These are phyloP conservation scores for Calocera cornea DNA, from an alignment of 768 basidiomycete species.

Conservation along the genomic window DNA sequence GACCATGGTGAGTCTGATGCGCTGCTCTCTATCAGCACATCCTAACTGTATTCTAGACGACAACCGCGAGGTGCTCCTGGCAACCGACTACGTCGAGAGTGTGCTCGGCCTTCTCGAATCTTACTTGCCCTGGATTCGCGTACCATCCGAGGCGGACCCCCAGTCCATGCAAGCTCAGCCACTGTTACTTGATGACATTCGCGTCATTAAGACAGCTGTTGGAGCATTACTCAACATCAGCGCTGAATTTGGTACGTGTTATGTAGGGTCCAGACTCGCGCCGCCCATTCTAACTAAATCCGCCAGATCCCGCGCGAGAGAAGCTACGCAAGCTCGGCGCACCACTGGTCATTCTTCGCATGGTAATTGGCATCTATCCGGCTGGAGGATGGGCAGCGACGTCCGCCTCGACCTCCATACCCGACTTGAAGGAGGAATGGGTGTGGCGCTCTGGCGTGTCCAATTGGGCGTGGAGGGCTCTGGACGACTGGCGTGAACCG, in stretches of 20 bases:
- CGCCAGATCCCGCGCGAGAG: slow-evolving; percentile 53
- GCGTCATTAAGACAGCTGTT: slow-evolving; percentile 60
- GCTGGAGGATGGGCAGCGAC: slow-evolving; percentile 46
- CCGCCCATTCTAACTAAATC: neutral
- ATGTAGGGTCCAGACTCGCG: too few species aligned
- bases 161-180: slow-evolving; percentile 22
- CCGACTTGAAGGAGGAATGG: slow-evolving; percentile 42
- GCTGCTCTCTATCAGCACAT: slow-evolving; percentile 5
- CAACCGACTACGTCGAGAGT: slow-evolving; percentile 54
- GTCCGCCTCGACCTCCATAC: slow-evolving; percentile 3
- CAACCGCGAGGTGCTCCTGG: slow-evolving; percentile 57
- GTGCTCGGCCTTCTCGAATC: slow-evolving; percentile 32
- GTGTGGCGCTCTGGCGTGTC: slow-evolving; percentile 47
- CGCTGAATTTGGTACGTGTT: slow-evolving; percentile 60
- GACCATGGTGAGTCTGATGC: slow-evolving; percentile 49
- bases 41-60: slow-evolving; percentile 37
- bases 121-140: slow-evolving; percentile 52
- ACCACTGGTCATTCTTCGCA: slow-evolving; percentile 49
- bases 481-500: slow-evolving; percentile 33
- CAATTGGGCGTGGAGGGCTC: slow-evolving; percentile 64
- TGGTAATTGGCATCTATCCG: slow-evolving; percentile 60
- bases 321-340: slow-evolving; percentile 57
- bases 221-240: slow-evolving; percentile 69
- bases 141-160: slow-evolving; percentile 26
- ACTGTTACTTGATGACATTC: slow-evolving; percentile 44